Evolutionary conservation across 2,329 filamentous ascomycete species (phyloP).

Genomic region (Trichoderma sp.): DNA sequence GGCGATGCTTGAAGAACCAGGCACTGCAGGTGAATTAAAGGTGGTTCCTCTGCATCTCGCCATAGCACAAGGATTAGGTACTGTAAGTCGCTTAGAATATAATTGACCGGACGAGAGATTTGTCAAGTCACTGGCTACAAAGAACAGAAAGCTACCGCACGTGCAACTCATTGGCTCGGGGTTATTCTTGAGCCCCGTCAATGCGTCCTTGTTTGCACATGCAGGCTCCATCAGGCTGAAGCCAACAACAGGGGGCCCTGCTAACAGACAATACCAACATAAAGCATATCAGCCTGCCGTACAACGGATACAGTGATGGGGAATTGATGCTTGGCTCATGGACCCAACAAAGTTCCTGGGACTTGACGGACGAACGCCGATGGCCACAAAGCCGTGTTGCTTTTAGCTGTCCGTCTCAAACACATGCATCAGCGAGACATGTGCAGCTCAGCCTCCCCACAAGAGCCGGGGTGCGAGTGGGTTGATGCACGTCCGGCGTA

Average conservation of each 20-base stretch:
- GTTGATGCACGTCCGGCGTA: slow-evolving; percentile 5
- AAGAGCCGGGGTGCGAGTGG: slow-evolving; percentile 13
- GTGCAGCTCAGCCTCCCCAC: slow-evolving; percentile 9
- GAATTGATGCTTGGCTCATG: neutral
- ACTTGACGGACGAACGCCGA: neutral
- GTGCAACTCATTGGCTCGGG: neutral
- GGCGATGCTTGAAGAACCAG: too few species aligned
- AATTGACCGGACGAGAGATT: neutral
- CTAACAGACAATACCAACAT: neutral
- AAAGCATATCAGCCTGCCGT: neutral
- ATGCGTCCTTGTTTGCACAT: neutral
- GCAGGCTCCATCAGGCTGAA: neutral
- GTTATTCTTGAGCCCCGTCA: neutral
- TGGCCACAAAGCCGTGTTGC: neutral
- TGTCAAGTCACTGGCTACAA: neutral
- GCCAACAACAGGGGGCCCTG: neutral
- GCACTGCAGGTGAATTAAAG: neutral
- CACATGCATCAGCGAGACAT: neutral
- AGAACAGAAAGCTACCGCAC: neutral
- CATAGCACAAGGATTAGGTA: neutral
- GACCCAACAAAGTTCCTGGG: neutral
- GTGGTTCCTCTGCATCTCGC: neutral
- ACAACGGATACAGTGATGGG: neutral
- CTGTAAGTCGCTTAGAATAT: neutral
- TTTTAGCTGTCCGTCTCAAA: neutral